Conservation (phyloP, 139 green algal genomes). For the Diplosphaera chodatii region DNA sequence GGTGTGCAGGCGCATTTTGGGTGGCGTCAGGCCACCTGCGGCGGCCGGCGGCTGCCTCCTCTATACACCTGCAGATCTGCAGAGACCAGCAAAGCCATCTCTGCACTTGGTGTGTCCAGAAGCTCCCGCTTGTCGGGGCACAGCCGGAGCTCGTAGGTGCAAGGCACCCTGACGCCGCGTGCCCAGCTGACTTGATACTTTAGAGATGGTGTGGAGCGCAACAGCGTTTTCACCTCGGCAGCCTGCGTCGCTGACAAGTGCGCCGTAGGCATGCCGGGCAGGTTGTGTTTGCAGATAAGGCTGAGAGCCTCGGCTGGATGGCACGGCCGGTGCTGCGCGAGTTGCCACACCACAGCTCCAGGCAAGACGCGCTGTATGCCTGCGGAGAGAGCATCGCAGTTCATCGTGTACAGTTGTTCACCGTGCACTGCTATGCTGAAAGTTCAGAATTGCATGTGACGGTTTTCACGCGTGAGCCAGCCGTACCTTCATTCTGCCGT, state of each 20-base stretch:
- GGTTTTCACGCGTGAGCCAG: not conserved
- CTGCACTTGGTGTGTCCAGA: not conserved
- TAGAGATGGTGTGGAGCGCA: too few relatives aligned
- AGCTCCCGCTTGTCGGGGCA: too few relatives aligned
- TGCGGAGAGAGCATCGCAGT: not conserved
- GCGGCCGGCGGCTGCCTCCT: not conserved
- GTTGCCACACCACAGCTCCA: conserved; percentile 26
- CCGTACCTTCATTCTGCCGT: conserved; percentile 24
- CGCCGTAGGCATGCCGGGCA: too few relatives aligned
- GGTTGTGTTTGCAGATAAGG: not conserved
- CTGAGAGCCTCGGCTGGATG: not conserved
- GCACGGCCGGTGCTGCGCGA: conserved; percentile 9
- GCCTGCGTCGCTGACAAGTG: too few relatives aligned
- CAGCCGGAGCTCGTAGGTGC: too few relatives aligned
- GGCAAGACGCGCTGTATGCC: conserved; percentile 33
- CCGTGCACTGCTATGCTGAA: too few relatives aligned
- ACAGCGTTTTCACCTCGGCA: too few relatives aligned
- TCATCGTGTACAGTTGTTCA: too few relatives aligned
- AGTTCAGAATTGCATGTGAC: too few relatives aligned
- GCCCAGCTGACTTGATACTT: too few relatives aligned
- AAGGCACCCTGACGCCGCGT: too few relatives aligned
- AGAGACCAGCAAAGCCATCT: not conserved
- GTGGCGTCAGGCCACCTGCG: not conserved
- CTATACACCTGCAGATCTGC: conserved; percentile 1
- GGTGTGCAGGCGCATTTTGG: not conserved